phyloP scores from a whole-genome alignment of 2,329 filamentous ascomycete genomes.

The Claviceps citrina region DNA sequence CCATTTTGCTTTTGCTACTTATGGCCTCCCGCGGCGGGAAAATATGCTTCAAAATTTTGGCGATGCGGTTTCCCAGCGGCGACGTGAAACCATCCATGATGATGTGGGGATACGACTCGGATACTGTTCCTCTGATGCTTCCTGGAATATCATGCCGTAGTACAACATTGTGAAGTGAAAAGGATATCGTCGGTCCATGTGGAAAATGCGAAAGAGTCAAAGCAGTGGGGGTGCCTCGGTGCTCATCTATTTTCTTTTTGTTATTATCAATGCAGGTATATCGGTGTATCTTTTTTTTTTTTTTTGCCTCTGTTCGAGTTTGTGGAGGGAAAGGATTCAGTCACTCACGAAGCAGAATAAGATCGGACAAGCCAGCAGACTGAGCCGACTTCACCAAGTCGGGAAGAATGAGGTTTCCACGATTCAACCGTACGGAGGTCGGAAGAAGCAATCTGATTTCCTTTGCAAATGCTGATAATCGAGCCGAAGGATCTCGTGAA shows the following conservation, averaged over 20 bases:
- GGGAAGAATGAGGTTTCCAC: slow-evolving; percentile 76
- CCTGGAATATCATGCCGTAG: slow-evolving; percentile 87
- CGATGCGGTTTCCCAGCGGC: slow-evolving; percentile 62
- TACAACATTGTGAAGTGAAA: slow-evolving; percentile 84
- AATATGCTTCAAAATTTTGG: slow-evolving; percentile 82
- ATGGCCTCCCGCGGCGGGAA: slow-evolving; percentile 77
- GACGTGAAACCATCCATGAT: slow-evolving; percentile 91
- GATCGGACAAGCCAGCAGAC: slow-evolving; percentile 64
- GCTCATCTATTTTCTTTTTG: slow-evolving; percentile 35
- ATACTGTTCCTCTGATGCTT: slow-evolving; percentile 70
- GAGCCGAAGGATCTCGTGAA: slow-evolving; percentile 69
- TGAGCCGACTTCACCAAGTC: slow-evolving; percentile 75
- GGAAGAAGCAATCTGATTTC: slow-evolving; percentile 74
- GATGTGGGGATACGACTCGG: slow-evolving; percentile 82
- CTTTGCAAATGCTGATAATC: slow-evolving; percentile 81
- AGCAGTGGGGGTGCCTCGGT: slow-evolving; percentile 81
- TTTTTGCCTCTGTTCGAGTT: background rate
- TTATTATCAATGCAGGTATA: background rate
- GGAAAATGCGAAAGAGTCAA: slow-evolving; percentile 77
- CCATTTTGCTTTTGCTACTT: slow-evolving; percentile 58
- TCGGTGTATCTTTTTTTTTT: too few species aligned
- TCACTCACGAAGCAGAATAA: slow-evolving; percentile 53
- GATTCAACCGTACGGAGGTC: slow-evolving; percentile 75
- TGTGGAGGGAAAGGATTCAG: background rate
- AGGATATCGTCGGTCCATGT: slow-evolving; percentile 66